phyloP scores from a whole-genome alignment of 2,329 filamentous ascomycete genomes.

The Exophiala sideris region DNA sequence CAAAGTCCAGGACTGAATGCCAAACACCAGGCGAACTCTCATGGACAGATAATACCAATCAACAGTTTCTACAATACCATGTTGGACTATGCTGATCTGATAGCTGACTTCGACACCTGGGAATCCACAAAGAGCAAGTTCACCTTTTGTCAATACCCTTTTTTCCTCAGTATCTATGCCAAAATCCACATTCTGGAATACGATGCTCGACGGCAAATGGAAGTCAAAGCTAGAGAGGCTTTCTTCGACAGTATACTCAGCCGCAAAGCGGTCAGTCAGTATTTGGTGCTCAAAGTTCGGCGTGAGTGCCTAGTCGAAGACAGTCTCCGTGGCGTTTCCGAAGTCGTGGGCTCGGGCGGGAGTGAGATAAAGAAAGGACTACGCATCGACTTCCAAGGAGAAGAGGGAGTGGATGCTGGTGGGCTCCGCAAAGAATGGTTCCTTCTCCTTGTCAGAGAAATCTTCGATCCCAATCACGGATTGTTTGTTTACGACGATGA shows the following conservation, averaged over 20 bases:
- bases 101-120: slow-evolving; percentile 85
- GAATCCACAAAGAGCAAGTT: slow-evolving; percentile 72
- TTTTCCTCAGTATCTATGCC: slow-evolving; percentile 85
- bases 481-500: slow-evolving; percentile 91
- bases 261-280: slow-evolving; percentile 69
- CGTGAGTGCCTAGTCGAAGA: slow-evolving; percentile 61
- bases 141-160: slow-evolving; percentile 87
- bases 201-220: slow-evolving; percentile 85
- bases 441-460: slow-evolving; percentile 76
- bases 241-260: slow-evolving; percentile 87
- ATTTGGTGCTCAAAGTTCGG: slow-evolving; percentile 72
- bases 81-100: slow-evolving; percentile 79
- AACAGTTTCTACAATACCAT: slow-evolving; percentile 86
- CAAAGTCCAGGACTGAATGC: slow-evolving; percentile 39
- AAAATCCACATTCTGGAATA: slow-evolving; percentile 89
- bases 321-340: slow-evolving; percentile 78
- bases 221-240: slow-evolving; percentile 78
- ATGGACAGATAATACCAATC: slow-evolving; percentile 69
- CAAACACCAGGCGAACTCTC: slow-evolving; percentile 44
- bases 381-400: slow-evolving; percentile 78
- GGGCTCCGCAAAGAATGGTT: slow-evolving; percentile 95
- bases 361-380: slow-evolving; percentile 90
- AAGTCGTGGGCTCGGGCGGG: slow-evolving; percentile 73
- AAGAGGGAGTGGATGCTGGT: slow-evolving; percentile 88
- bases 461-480: slow-evolving; percentile 89